phyloP scores from a whole-genome alignment of 805 yeast genomes.

The Peterozyma toletana region DNA sequence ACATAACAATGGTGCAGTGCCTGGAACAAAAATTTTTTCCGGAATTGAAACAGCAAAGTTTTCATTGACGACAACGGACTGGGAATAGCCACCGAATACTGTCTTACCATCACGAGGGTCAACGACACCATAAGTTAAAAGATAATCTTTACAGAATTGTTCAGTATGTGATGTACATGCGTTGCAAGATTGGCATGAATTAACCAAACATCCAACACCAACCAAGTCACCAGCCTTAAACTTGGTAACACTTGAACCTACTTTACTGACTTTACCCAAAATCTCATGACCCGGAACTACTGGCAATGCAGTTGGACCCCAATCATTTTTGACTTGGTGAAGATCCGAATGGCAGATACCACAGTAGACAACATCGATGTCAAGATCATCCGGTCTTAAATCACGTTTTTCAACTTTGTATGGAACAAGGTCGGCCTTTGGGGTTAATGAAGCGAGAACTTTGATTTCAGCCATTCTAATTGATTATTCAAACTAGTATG shows the following conservation, averaged over 20 bases:
- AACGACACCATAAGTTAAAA: constrained; percentile 26
- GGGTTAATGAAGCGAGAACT: no score
- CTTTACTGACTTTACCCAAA: constrained; percentile 47
- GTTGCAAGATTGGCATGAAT: constrained; percentile 54
- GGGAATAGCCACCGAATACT: constrained; percentile 68
- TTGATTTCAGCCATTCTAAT: no score
- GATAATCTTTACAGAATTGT: constrained; percentile 26
- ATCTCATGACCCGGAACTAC: constrained; percentile 57
- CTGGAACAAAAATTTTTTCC: constrained; percentile 37
- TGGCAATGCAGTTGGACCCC: constrained; percentile 30
- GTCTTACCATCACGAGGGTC: constrained; percentile 10
- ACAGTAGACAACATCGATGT: constrained; percentile 34
- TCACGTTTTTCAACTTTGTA: no score
- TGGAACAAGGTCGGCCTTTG: no score
- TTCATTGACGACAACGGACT: constrained; percentile 57
- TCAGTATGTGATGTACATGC: constrained; percentile 51
- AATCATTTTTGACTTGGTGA: constrained; percentile 43
- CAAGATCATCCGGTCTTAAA: constrained; percentile 24
- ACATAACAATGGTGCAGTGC: constrained; percentile 69
- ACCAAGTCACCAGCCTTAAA: constrained; percentile 67
- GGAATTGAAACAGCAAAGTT: constrained; percentile 62
- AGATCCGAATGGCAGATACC: constrained; percentile 56
- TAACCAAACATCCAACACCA: constrained; percentile 70
- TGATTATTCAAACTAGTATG: no score
- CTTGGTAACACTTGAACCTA: constrained; percentile 47